phyloP scores from a whole-genome alignment of 345 rosid species.

The Syzygium grande region DNA sequence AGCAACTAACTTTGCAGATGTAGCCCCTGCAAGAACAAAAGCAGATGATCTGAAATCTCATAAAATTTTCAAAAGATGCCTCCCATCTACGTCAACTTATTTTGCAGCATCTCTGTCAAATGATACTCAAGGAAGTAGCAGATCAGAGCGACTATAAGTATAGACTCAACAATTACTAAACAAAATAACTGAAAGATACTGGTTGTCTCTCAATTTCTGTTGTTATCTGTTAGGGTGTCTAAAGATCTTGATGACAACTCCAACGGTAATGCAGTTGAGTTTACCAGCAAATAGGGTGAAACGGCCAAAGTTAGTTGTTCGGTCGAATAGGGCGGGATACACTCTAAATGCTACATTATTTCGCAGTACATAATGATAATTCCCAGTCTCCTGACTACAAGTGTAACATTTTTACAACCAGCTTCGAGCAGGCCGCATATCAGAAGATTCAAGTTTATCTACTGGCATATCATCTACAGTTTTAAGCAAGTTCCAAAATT shows the following conservation, averaged over 20 bases:
- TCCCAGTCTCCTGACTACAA: neutral
- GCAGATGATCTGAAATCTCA: neutral
- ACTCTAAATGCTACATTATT: neutral
- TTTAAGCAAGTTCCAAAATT: neutral
- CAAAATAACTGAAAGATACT: neutral
- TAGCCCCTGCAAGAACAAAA: constrained; percentile 28
- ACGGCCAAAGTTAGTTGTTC: neutral
- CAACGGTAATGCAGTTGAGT: neutral
- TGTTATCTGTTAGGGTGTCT: neutral
- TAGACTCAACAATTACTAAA: neutral
- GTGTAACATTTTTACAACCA: neutral
- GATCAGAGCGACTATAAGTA: neutral
- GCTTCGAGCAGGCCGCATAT: neutral
- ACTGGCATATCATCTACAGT: neutral
- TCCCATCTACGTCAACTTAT: neutral
- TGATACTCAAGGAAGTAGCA: neutral
- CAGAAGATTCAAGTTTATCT: neutral
- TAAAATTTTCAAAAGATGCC: neutral
- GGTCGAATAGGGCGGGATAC: neutral
- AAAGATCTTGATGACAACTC: neutral
- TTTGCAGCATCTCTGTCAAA: neutral
- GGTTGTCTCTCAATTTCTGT: neutral
- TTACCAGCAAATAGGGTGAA: neutral
- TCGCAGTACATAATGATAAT: neutral
- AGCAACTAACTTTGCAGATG: constrained; percentile 53